Percentiles rank a stretch among this genome's conserved stretches.
phyloP scores from a whole-genome alignment of 2,329 filamentous ascomycete species.

The Stylonectria norvegica region DNA sequence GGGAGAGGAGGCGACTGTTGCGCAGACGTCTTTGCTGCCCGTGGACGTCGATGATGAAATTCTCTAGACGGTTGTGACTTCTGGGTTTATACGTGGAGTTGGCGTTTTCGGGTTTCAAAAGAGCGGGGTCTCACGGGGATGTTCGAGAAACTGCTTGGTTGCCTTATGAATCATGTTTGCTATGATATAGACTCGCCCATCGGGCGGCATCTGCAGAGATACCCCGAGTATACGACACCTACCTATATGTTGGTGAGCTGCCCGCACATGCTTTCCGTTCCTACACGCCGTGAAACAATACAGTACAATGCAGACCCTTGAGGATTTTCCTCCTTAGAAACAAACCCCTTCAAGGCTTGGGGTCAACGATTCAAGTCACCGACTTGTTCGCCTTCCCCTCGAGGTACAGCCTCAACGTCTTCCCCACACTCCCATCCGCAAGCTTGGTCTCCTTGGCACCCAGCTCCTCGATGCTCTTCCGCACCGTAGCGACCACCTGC shows the following conservation, averaged over 20 bases:
- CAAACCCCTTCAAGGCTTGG: no score
- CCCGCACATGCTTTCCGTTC: background rate
- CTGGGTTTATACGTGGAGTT: constrained; percentile 7
- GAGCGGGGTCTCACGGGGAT: constrained; percentile 4
- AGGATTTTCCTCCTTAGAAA: no score
- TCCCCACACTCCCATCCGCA: constrained; percentile 44
- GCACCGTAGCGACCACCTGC: constrained; percentile 47
- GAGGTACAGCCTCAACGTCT: constrained; percentile 41
- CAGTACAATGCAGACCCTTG: no score
- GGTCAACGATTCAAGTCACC: background rate
- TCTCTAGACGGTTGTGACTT: constrained; percentile 20
- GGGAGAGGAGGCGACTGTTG: constrained; percentile 3
- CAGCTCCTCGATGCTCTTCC: constrained; percentile 31
- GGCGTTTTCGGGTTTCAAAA: constrained; percentile 30
- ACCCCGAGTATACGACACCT: constrained; percentile 19
- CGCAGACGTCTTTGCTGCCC: constrained; percentile 4
- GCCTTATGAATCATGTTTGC: background rate
- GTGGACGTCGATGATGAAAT: constrained; percentile 34
- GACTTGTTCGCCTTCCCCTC: constrained; percentile 31
- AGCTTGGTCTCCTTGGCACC: constrained; percentile 44
- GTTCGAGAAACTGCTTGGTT: constrained; percentile 1
- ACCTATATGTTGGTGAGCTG: background rate
- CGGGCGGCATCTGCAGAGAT: constrained; percentile 16
- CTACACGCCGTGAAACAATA: no score
- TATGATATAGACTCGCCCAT: constrained; percentile 18